phyloP scores from a whole-genome alignment of 768 basidiomycete genomes.

The Panaeolus cyanescens region DNA sequence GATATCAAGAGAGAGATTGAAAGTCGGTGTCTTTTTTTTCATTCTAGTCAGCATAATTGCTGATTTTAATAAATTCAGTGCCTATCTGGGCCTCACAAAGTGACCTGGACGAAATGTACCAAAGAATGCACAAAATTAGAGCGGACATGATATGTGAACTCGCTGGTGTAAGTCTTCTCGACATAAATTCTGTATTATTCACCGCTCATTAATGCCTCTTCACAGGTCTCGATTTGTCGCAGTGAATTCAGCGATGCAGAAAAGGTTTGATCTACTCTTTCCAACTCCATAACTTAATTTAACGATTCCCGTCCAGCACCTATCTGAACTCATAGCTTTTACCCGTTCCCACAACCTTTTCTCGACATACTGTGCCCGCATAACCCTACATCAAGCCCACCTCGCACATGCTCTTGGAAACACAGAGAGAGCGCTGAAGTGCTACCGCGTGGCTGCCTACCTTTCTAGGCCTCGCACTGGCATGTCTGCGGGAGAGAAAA shows the following conservation, averaged over 20 bases:
- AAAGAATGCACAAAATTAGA: slow-evolving; percentile 58
- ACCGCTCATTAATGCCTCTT: background rate
- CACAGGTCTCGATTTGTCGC: slow-evolving; percentile 64
- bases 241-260: slow-evolving; percentile 70
- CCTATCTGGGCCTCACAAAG: slow-evolving; percentile 53
- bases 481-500: slow-evolving; percentile 1
- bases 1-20: slow-evolving; percentile 43
- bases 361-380: slow-evolving; percentile 54
- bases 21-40: slow-evolving; percentile 29
- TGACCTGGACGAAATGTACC: slow-evolving; percentile 51
- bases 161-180: slow-evolving; percentile 47
- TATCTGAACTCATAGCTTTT: slow-evolving; percentile 54
- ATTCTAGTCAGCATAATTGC: background rate
- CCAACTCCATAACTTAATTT: background rate
- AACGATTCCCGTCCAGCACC: slow-evolving; percentile 7
- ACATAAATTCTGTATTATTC: background rate
- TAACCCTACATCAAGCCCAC: slow-evolving; percentile 71
- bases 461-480: slow-evolving; percentile 29
- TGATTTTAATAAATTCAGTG: slow-evolving; percentile 34
- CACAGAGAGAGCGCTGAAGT: slow-evolving; percentile 52
- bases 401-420: slow-evolving; percentile 69
- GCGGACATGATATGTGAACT: slow-evolving; percentile 76
- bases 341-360: slow-evolving; percentile 63
- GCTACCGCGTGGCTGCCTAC: slow-evolving; percentile 63
- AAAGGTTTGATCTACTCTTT: slow-evolving; percentile 32